These are phyloP conservation scores for Verticillium nonalfalfae DNA, from an alignment of 2,329 filamentous ascomycete species.

Conservation along the genomic window DNA sequence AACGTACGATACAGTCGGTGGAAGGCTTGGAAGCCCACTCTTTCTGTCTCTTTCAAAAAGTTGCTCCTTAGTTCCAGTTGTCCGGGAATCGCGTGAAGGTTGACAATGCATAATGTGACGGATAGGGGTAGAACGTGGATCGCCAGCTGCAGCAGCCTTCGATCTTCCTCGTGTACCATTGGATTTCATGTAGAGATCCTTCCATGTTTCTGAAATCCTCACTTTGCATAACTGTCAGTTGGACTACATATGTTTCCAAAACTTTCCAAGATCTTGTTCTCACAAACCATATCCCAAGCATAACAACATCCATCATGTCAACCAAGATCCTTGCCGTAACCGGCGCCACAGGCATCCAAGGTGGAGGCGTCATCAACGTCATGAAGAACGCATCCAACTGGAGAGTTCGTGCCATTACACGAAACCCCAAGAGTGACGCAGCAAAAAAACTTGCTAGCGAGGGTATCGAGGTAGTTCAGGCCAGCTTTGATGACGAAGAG, in stretches of 20 bases:
- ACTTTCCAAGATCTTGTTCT: background rate
- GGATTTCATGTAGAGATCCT: no score
- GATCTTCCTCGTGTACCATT: no score
- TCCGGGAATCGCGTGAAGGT: background rate
- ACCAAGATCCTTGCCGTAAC: constrained; percentile 21
- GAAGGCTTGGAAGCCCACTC: background rate
- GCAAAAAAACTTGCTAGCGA: constrained; percentile 17
- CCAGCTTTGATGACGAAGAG: constrained; percentile 31
- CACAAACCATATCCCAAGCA: background rate
- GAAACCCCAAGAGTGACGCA: constrained; percentile 18
- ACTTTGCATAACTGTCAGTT: no score
- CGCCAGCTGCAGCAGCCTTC: background rate
- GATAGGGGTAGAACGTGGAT: background rate
- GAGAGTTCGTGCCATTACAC: constrained; percentile 20
- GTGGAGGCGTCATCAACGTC: constrained; percentile 21
- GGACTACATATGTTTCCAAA: no score
- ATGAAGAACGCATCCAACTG: constrained; percentile 18
- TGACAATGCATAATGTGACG: background rate
- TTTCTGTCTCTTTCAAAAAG: background rate
- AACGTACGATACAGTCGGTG: background rate
- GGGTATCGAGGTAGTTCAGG: constrained; percentile 22
- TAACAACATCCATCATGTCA: background rate
- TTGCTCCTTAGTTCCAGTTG: background rate
- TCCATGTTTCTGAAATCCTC: no score
- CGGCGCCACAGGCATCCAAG: constrained; percentile 22